Percentiles rank a stretch among this genome's conserved stretches.
These are phyloP conservation scores for Yamadazyma dushanensis DNA, from an alignment of 1,139 yeast genomes.

Conservation along the genomic window DNA sequence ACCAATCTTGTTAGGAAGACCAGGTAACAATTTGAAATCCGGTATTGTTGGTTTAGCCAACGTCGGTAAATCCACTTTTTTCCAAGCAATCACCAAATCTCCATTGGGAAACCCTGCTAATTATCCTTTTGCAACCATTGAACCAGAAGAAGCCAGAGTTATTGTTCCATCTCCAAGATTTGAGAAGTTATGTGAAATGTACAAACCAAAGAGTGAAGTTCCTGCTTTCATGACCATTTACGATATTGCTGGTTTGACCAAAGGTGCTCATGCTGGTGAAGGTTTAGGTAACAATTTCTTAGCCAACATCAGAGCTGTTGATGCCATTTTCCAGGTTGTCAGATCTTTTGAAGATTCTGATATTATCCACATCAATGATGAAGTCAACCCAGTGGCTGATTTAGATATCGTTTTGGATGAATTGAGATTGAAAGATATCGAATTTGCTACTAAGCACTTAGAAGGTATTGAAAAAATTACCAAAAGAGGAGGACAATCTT, in stretches of 20 bases:
- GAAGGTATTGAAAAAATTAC: constrained; percentile 86
- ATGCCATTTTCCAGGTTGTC: constrained; percentile 96
- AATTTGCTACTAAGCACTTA: constrained; percentile 86
- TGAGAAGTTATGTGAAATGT: constrained; percentile 68
- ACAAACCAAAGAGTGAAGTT: constrained; percentile 82
- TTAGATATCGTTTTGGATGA: constrained; percentile 90
- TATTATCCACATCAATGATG: constrained; percentile 96
- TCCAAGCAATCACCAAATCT: constrained; percentile 85
- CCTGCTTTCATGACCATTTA: constrained; percentile 94
- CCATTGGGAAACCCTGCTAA: constrained; percentile 98
- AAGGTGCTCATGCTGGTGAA: constrained; percentile 97
- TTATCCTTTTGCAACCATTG: constrained; percentile 98
- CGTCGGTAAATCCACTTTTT: constrained; percentile 92
- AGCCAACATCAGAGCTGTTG: constrained; percentile 97
- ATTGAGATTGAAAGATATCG: constrained; percentile 94
- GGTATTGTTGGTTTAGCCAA: constrained; percentile 98
- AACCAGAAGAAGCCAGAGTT: constrained; percentile 98
- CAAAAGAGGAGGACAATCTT: constrained; percentile 92
- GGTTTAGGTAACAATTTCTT: constrained; percentile 98
- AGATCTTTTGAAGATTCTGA: constrained; percentile 98
- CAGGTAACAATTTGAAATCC: constrained; percentile 94
- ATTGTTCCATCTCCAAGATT: constrained; percentile 93
- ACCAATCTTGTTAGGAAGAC: constrained; percentile 92
- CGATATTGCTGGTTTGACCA: constrained; percentile 97
- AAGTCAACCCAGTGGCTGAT: constrained; percentile 94